Evolutionary conservation across 2,329 filamentous ascomycete genomes (phyloP), one percentile per base, ranked within the genome.

Genomic region (Nigrospora sphaerica): DNA sequence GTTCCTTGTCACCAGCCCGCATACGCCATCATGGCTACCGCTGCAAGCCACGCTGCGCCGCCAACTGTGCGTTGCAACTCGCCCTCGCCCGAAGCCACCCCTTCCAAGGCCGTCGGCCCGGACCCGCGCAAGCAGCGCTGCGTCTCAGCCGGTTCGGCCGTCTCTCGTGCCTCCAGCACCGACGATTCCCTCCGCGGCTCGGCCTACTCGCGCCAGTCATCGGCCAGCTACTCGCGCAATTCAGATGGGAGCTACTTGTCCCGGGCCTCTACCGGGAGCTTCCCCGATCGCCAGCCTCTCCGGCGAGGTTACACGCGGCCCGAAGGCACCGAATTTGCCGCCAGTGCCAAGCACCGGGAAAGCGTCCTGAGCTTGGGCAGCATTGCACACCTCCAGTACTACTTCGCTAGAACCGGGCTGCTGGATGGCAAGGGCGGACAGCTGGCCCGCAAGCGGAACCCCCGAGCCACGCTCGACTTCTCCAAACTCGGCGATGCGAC

Each of bases 381-480:
- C 66, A 98, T 98, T 58, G 89, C 91, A 46, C 93, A 98, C 70
- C 73, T 98, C 60, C 93, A 98, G 67, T 95, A 97, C 69, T 98
- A 97, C 69, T 98, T 98, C 70, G 92, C 93, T 33, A 78, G 93
- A 49, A 98, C 93, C 1, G 93, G 93, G 6, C 70, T 98, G 52
- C 71, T 98, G 43, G 93, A 98, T 61, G 90, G 92, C 47, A 96
- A 96, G 63, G 92, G 91, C 33, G 93, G 82, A 45, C 86, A 95
- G 63, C 71, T 95, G 49, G 85, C 87, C 18, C 86, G 86, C 58
- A 86, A 85, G 62, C 83, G 78, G 59, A 77, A 82, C 54, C 74
- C 74, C 51, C 78, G 69, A 14, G 73, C 71, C 14, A 79, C 78
- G 1, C 64, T 84, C 38, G 80, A 84, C 53, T 62, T 84, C 35